Base-by-base conservation (phyloP, 768 basidiomycete species). In the Dentipellis fragilis region DNA sequence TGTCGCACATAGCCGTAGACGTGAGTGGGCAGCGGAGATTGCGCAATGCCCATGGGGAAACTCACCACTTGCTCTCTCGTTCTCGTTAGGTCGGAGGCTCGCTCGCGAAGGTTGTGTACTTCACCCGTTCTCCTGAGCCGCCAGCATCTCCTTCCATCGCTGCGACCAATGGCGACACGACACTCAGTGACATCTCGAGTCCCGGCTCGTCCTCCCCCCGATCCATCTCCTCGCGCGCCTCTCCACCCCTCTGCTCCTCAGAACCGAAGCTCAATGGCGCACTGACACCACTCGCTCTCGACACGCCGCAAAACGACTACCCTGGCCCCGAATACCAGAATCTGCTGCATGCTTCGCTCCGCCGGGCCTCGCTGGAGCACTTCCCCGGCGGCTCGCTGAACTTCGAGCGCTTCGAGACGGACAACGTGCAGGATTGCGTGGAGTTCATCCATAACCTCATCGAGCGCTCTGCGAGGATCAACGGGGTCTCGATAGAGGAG, bases 321-420 rank as follows among this genome's bases (percentile, higher is more conserved):
- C n/a, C 42, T 7, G 16, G 17, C 9, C 42, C n/a, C n/a, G n/a
- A 45, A 49, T 71, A 72, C 62, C 71, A 69, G 53, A 70, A 67
- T 58, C 66, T 83, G 36, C 71, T 84, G 53, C 83, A 79, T 56
- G 81, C 83, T 54, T 80, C 80, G 54, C 79, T 85, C 57, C 83
- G 83, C 58, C 81, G 82, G 52, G 82, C 82, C 21, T 78, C 82
- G 51, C 81, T 87, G 60, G 77, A 78, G 57, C 89, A 95, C 66
- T 89, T 96, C 63, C 93, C 94, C 3, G 96, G 96, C 14, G 96
- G 96, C 2, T 90, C 93, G 49, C 82, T 99, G 67, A 99, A 97
- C 71, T 99, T 98, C 65, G 92, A 91, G 68, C 85, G 94, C 23
- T 99, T 97, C 74, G 87, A 99, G 73, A 98, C 96, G 54, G 81